Conservation (phyloP, 2,329 filamentous ascomycete species). For the Cercospora nicotianae region DNA sequence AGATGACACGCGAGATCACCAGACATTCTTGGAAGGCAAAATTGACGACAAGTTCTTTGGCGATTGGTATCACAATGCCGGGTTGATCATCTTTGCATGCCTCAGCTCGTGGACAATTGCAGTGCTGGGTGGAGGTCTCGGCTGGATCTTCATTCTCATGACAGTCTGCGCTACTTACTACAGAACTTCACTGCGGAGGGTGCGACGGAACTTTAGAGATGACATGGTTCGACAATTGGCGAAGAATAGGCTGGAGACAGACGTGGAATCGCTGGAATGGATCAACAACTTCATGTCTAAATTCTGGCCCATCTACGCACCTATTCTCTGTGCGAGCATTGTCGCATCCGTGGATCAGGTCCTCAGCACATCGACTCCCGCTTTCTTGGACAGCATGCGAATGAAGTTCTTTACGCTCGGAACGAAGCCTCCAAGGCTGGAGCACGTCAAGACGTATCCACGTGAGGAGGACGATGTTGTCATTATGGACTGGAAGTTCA, state of each 20-base stretch:
- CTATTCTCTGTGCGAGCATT: slow-evolving; percentile 86
- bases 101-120: slow-evolving; percentile 87
- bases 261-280: slow-evolving; percentile 93
- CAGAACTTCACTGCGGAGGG: slow-evolving; percentile 87
- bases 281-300: slow-evolving; percentile 98
- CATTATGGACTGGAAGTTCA: slow-evolving; percentile 99
- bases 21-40: slow-evolving; percentile 80
- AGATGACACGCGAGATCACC: slow-evolving; percentile 74
- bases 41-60: slow-evolving; percentile 89
- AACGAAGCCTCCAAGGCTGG: slow-evolving; percentile 90
- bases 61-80: slow-evolving; percentile 98
- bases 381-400: slow-evolving; percentile 89
- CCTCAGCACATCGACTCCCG: slow-evolving; percentile 84
- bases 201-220: slow-evolving; percentile 93
- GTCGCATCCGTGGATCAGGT: slow-evolving; percentile 96
- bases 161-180: slow-evolving; percentile 92
- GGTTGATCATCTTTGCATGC: slow-evolving; percentile 90
- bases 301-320: slow-evolving; percentile 98
- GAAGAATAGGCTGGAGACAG: slow-evolving; percentile 82
- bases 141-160: slow-evolving; percentile 93
- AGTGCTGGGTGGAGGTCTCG: slow-evolving; percentile 83
- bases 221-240: slow-evolving; percentile 87
- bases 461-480: slow-evolving; percentile 94
- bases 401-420: slow-evolving; percentile 92
- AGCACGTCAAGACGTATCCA: slow-evolving; percentile 97